Evolutionary conservation across 176 grass and related monocot species (phyloP), one percentile per base, ranked within the genome.

Genomic region (Thinopyrum elongatum): DNA sequence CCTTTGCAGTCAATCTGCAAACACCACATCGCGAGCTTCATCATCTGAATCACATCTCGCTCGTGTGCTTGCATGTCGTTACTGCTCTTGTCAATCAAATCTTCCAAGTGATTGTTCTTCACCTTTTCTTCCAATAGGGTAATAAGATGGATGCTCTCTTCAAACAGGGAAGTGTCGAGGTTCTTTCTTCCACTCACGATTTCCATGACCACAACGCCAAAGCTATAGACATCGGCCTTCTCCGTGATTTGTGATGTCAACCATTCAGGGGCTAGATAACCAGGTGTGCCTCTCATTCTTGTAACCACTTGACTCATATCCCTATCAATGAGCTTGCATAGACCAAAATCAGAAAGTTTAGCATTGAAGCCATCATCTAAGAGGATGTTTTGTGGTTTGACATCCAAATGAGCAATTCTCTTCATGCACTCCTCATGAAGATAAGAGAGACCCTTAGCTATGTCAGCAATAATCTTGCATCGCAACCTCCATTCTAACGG

Each of bases 11-110:
- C 86, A 19, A 49, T 63, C 57, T 94, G 86, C 41, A 94, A 73
- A 30, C 92, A 94, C 92, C 92, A 94, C 49, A 90, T 88, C 17
- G 86, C 79, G 8, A 91, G 85, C 10, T 65, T 27, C 46, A 93
- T 87, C 70, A 90, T 74, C 8, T 44, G 36, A 2, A 72, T 72
- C 44, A 22, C 70, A 26, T 72, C 70, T 26, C 44, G 11, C 70
- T 26, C 44, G 36, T 72, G 70, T 72, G 36, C 36, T 72, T 72
- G 70, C 70, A 72, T 72, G n/a, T 72, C 12, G 1, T 72, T 25
- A 14, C 36, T 72, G 11, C 26, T 44, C 42, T 44, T 72, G 70
- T 44, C 70, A 72, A 44, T 72, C 36, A 72, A 72, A 15, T 72
- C 70, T 42, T 15, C 36, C 70, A 72, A 44, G 9, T 12, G 36